Conservation (phyloP, 1,284 basidiomycete genomes). For the Somion occarium region DNA sequence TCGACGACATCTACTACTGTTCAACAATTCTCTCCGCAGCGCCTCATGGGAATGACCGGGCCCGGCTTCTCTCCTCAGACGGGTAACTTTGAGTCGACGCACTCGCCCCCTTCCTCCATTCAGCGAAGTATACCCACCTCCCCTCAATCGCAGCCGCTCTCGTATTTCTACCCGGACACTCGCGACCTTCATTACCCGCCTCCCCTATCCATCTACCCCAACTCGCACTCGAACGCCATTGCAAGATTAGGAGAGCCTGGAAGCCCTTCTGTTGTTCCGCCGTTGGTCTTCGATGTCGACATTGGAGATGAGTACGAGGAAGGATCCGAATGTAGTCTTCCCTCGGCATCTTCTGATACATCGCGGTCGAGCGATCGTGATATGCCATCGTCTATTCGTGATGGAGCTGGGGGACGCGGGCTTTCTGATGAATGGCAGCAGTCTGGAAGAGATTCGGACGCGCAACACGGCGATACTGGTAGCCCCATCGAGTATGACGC, state of each 20-base stretch:
- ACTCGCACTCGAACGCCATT: conserved; percentile 6
- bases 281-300: conserved; percentile 27
- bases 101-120: background rate
- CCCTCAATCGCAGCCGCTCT: background rate
- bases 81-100: background rate
- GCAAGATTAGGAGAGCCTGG: conserved; percentile 22
- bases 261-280: conserved; percentile 27
- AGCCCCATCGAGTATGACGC: conserved; percentile 1
- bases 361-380: conserved; percentile 15
- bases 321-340: conserved; percentile 27
- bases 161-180: background rate
- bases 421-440: conserved; percentile 1
- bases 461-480: conserved; percentile 2
- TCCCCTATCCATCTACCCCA: conserved; percentile 5
- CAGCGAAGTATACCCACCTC: background rate
- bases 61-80: background rate
- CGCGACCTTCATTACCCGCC: background rate
- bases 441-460: background rate
- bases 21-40: background rate
- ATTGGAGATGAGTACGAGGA: conserved; percentile 25
- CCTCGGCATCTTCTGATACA: conserved; percentile 25
- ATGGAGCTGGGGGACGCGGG: background rate
- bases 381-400: conserved; percentile 4
- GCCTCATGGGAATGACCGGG: conserved; percentile 1
- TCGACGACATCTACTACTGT: background rate